Conservation (phyloP, 2,329 filamentous ascomycete genomes). For the Sclerotinia spermophila region DNA sequence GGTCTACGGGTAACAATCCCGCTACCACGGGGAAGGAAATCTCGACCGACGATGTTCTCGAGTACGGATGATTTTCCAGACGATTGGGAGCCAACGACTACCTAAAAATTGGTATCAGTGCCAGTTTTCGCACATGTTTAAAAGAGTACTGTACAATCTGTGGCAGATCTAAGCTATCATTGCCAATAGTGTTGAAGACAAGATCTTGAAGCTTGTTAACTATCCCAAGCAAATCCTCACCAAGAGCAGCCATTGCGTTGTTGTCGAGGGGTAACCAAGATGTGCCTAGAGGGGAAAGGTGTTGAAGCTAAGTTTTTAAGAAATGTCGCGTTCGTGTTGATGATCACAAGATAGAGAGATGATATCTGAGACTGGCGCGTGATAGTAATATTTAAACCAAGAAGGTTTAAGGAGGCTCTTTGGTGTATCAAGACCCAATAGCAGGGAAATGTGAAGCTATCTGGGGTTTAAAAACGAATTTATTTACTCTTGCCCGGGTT, state of each 20-base stretch:
- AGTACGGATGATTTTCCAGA: conserved; percentile 98
- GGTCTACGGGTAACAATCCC: conserved; percentile 94
- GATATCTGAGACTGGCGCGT: conserved; percentile 6
- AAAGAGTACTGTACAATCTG: conserved; percentile 73
- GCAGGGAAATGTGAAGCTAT: conserved; percentile 13
- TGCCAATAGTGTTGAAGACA: conserved; percentile 99
- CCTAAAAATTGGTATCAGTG: conserved; percentile 50
- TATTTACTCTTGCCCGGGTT: conserved; percentile 14
- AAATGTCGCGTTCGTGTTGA: conserved; percentile 10
- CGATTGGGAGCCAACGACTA: conserved; percentile 97
- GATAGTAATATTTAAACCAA: conserved; percentile 2
- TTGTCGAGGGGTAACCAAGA: conserved; percentile 29
- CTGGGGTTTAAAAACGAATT: conserved; percentile 9
- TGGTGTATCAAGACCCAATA: conserved; percentile 4
- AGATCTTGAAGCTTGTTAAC: conserved; percentile 99
- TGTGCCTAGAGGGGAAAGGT: conserved; percentile 4
- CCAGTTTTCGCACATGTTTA: conserved; percentile 23
- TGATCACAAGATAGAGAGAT: conserved; percentile 14
- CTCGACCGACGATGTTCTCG: conserved; percentile 96
- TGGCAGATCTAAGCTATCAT: conserved; percentile 93
- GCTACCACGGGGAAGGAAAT: conserved; percentile 93
- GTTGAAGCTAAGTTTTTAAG: conserved; percentile 17
- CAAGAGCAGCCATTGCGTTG: conserved; percentile 77
- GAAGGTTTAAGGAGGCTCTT: background rate
- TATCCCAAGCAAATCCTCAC: conserved; percentile 89